Percentiles rank a stretch among this genome's conserved stretches.
Conservation (phyloP, 2,329 filamentous ascomycete genomes). For the Diaporthe ilicicola region DNA sequence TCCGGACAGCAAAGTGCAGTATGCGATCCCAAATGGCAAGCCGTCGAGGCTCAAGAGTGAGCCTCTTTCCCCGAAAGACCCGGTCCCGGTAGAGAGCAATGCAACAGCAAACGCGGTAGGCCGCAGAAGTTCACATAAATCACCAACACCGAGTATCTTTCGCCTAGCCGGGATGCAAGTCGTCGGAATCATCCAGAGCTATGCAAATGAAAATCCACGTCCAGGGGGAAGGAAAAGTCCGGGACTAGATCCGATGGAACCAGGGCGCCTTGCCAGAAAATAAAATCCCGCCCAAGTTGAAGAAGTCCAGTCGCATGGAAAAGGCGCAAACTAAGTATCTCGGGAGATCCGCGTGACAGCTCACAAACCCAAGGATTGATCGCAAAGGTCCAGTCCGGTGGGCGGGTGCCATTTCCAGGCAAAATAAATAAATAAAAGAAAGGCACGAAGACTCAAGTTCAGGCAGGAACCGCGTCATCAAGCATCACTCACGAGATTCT, state of each 20-base stretch:
- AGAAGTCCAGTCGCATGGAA: slow-evolving; percentile 22
- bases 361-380: slow-evolving; percentile 9
- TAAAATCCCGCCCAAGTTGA: slow-evolving; percentile 8
- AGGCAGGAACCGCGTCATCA: slow-evolving; percentile 29
- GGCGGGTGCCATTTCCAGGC: slow-evolving; percentile 30
- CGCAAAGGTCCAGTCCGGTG: slow-evolving; percentile 14
- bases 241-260: slow-evolving; percentile 9
- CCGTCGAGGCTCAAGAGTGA: slow-evolving; percentile 30
- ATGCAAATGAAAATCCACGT: slow-evolving; percentile 31
- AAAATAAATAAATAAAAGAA: slow-evolving; percentile 8
- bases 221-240: slow-evolving; percentile 15
- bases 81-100: slow-evolving; percentile 35
- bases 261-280: slow-evolving; percentile 29
- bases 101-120: slow-evolving; percentile 19
- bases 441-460: slow-evolving; percentile 23
- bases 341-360: neutral
- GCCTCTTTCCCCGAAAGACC: slow-evolving; percentile 43
- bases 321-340: slow-evolving; percentile 26
- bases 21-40: slow-evolving; percentile 18
- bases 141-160: slow-evolving; percentile 15
- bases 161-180: slow-evolving; percentile 18
- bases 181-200: slow-evolving; percentile 18
- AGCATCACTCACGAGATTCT: slow-evolving; percentile 31
- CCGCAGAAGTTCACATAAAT: slow-evolving; percentile 21
- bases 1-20: slow-evolving; percentile 52